Base-by-base conservation (phyloP, 345 rosid genomes). In the Litchi chinensis region DNA sequence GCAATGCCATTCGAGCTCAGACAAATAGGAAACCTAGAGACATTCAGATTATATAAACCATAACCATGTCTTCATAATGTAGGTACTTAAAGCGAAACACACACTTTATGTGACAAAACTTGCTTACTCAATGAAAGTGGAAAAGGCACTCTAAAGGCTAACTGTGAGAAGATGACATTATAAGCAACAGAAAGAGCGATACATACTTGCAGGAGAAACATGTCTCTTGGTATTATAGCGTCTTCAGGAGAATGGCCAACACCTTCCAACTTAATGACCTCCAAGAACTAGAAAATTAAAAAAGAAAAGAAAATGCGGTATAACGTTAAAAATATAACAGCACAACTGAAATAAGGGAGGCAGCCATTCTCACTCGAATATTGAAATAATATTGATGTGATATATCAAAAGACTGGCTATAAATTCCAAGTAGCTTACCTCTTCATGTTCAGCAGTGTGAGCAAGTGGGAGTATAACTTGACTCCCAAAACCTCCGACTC, bases 401-500 rank as follows among this genome's bases (percentile, higher is more conserved):
- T 8, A 5, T 64, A 18, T 54, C 6, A 18, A 75, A 21, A 26
- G 6, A 65, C 2, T 7, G 65, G 19, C 18, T 22, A 9, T 24
- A 8, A 65, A 65, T 69, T 52, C 76, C 59, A 68, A 48, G n/a
- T 70, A 32, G 63, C 84, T 81, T 65, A 97, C 99, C 95, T 97
- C 99, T 85, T 97, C 99, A 77, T 97, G 95, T 82, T 97, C 98
- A 46, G 92, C 83, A 65, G 97, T 94, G 77, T 97, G 98, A 81
- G 99, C 97, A 66, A 97, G 88, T 19, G 99, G 99, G 71, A 94
- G 98, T 81, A 97, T 93, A 78, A 94, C 97, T 76, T 93, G 98
- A 65, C 97, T 90, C 37, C 98, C 98, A 66, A 89, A 97, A 67
- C 89, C 91, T 83, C 97, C 99, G 74, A 93, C 91, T 79, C 93